Conservation (phyloP, 306 rosid genomes). For the Begonia loranthoides region DNA sequence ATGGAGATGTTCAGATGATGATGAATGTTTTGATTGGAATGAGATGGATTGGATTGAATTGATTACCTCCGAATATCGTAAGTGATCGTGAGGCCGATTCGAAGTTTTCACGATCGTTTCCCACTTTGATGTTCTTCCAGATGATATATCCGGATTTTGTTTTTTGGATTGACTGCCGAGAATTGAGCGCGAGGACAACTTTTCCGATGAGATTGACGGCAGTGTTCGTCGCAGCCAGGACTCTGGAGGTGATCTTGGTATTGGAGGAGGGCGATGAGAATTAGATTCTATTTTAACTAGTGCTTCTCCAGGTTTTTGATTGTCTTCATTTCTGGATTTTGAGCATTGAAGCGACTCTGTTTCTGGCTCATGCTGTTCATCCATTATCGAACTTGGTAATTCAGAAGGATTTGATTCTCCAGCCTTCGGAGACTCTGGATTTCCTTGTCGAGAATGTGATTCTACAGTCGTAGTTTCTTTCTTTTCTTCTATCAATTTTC, state of each 20-base stretch:
- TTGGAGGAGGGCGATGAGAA: slow-evolving; percentile 55
- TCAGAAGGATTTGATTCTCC: no score
- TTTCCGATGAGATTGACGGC: slow-evolving; percentile 39
- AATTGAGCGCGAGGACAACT: slow-evolving; percentile 19
- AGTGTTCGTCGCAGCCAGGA: slow-evolving; percentile 91
- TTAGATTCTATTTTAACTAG: slow-evolving; percentile 13
- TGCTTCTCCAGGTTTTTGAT: slow-evolving; percentile 20
- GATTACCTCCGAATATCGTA: slow-evolving; percentile 78
- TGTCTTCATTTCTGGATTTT: neutral
- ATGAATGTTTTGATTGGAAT: slow-evolving; percentile 6
- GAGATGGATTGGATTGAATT: no score
- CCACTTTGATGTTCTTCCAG: slow-evolving; percentile 47
- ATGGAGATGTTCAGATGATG: neutral
- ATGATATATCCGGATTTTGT: slow-evolving; percentile 27
- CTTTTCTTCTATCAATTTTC: slow-evolving; percentile 15
- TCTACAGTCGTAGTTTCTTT: slow-evolving; percentile 19
- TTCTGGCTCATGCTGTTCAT: slow-evolving; percentile 2
- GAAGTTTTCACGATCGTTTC: slow-evolving; percentile 88
- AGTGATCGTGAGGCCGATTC: slow-evolving; percentile 51
- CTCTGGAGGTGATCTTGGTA: slow-evolving; percentile 88
- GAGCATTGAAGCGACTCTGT: neutral
- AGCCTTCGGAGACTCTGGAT: slow-evolving; percentile 12
- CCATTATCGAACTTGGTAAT: no score
- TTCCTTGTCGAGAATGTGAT: slow-evolving; percentile 28
- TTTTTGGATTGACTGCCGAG: slow-evolving; percentile 24